Evolutionary conservation across 805 yeast genomes (phyloP), one percentile per base, ranked within the genome.

Genomic region (Danielia reshetovae): DNA sequence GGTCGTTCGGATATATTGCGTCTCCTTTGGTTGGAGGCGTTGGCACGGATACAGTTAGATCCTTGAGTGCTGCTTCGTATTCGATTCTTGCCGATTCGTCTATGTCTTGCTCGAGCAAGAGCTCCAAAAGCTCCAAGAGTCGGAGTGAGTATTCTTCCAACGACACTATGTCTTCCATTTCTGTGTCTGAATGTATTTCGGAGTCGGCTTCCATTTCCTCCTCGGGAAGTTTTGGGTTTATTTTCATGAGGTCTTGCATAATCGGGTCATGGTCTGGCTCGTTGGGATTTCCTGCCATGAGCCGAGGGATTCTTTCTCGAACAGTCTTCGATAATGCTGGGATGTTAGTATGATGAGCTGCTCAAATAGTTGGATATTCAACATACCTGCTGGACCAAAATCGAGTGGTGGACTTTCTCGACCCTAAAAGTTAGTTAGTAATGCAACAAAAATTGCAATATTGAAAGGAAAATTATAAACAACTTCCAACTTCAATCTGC

Each of bases 111-210:
- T 59, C 61, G 14, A 42, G 42, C 21, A 65, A 43, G 7, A 60
- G 40, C 14, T 51, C 48, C 21, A 66, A 43, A 5, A 64, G 38
- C 26, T 60, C 62, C 29, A 33, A 45, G 27, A 67, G 50, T 23
- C 53, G 55, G 4, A 44, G 44, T n/a, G 70, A 62, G 39, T 63
- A 63, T 9, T 46, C 32, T 18, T 52, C 52, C n/a, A n/a, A n/a
- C n/a, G n/a, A n/a, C n/a, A n/a, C n/a, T n/a, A 62, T 52, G 17
- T 28, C 24, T n/a, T n/a, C n/a, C n/a, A n/a, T n/a, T n/a, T n/a
- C n/a, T n/a, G n/a, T n/a, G n/a, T n/a, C n/a, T n/a, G n/a, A n/a
- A n/a, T n/a, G n/a, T n/a, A n/a, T n/a, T n/a, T n/a, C 19, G 34
- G 26, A 12, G 35, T 10, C 18, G 16, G 30, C 5, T 13, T 13